Percentiles rank a stretch among this genome's conserved stretches.
Evolutionary conservation across 352 stramenopile species (phyloP).

Genomic region (Pythium aquatile): DNA sequence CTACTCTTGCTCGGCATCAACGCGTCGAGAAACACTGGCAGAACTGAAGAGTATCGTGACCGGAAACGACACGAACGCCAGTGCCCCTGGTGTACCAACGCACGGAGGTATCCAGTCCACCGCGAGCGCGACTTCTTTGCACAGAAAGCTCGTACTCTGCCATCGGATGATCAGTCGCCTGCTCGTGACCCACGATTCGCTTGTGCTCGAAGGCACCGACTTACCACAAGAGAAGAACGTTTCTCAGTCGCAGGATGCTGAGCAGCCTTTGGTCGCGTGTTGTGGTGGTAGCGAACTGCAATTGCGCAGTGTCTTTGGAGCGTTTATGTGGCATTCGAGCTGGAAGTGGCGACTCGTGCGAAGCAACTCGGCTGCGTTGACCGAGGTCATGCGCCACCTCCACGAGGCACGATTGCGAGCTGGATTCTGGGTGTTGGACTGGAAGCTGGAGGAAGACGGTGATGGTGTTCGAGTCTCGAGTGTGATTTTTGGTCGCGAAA

Average conservation of each 20-base stretch:
- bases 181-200: conserved; percentile 71
- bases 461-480: conserved; percentile 52
- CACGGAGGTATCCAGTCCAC: conserved; percentile 1
- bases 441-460: conserved; percentile 62
- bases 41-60: conserved; percentile 71
- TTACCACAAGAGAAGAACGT: conserved; percentile 24
- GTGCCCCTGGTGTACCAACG: background rate
- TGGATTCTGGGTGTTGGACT: conserved; percentile 85
- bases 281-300: conserved; percentile 79
- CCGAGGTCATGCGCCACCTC: conserved; percentile 68
- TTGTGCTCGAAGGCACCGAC: conserved; percentile 31
- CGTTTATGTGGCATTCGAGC: conserved; percentile 87
- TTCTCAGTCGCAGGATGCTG: conserved; percentile 33
- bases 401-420: conserved; percentile 67
- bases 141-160: conserved; percentile 41
- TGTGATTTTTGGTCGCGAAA: conserved; percentile 80
- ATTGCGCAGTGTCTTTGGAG: conserved; percentile 73
- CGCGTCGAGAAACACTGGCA: conserved; percentile 60
- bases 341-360: conserved; percentile 76
- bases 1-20: conserved; percentile 67
- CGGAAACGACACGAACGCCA: conserved; percentile 34
- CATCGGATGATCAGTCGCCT: conserved; percentile 82
- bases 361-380: conserved; percentile 42
- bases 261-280: conserved; percentile 51
- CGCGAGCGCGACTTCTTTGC: conserved; percentile 17